Evolutionary conservation across 73 alveolate genomes (phyloP).

Genomic region (Blepharisma japonicum): DNA sequence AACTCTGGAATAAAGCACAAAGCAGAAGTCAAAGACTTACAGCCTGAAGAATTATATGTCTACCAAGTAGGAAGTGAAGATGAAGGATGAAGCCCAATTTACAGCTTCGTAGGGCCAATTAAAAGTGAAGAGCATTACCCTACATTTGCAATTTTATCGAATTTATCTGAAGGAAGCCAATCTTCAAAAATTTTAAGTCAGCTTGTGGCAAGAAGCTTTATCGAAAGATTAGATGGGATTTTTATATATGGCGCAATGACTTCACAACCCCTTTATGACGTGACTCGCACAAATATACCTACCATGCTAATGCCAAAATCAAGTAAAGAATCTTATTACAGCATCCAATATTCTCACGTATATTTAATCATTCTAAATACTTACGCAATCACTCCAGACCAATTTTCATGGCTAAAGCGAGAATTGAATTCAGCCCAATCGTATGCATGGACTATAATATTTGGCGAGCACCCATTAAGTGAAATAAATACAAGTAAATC

Average conservation of each 20-base stretch:
- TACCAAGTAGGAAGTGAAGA: conserved; percentile 29
- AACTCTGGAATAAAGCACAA: neutral
- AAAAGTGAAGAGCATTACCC: conserved; percentile 30
- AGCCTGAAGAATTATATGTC: neutral
- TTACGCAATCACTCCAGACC: neutral
- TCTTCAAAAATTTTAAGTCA: neutral
- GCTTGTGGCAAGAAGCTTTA: neutral
- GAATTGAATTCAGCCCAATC: neutral
- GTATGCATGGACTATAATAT: neutral
- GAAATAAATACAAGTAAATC: neutral
- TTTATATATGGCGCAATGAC: neutral
- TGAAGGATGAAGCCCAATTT: conserved; percentile 23
- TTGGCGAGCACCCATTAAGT: neutral
- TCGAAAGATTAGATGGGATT: conserved; percentile 22
- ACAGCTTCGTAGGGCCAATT: conserved; percentile 27
- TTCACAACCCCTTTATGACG: conserved; percentile 16
- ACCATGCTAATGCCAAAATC: neutral
- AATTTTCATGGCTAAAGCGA: neutral
- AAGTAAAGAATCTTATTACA: neutral
- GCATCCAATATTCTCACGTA: neutral
- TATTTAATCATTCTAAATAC: neutral
- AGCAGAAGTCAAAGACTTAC: neutral
- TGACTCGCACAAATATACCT: neutral
- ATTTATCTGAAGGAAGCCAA: neutral
- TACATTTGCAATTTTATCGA: neutral